phyloP scores from a whole-genome alignment of 441 rosid genomes.

The Brassica hybrid region DNA sequence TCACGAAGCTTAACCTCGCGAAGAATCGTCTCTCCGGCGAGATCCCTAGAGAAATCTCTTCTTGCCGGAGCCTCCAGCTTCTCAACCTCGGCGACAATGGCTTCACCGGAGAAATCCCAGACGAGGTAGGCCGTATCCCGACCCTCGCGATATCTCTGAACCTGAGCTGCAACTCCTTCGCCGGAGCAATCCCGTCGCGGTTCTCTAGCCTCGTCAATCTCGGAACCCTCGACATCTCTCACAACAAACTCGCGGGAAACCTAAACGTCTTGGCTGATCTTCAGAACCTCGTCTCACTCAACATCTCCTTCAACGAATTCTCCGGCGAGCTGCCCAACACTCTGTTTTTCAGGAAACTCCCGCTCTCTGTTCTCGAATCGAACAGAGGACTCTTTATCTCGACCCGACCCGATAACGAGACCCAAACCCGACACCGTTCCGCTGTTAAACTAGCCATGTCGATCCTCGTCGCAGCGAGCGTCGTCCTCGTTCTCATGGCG shows the following conservation, averaged over 20 bases:
- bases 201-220: constrained; percentile 78
- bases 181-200: constrained; percentile 69
- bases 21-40: constrained; percentile 70
- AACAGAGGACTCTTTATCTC: constrained; percentile 68
- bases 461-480: constrained; percentile 68
- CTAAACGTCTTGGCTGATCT: constrained; percentile 63
- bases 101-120: constrained; percentile 76
- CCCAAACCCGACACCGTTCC: constrained; percentile 50
- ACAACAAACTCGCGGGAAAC: constrained; percentile 72
- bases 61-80: constrained; percentile 77
- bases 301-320: constrained; percentile 84
- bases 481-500: constrained; percentile 63
- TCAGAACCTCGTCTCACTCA: constrained; percentile 85
- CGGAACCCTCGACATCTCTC: constrained; percentile 82
- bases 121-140: constrained; percentile 73
- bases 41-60: constrained; percentile 74
- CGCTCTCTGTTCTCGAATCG: constrained; percentile 69
- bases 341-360: constrained; percentile 74
- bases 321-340: constrained; percentile 84
- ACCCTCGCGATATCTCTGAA: constrained; percentile 83
- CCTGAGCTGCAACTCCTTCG: constrained; percentile 78
- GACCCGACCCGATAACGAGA: constrained; percentile 47
- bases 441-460: constrained; percentile 66
- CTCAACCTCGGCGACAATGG: constrained; percentile 74
- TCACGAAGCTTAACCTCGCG: constrained; percentile 77